These are phyloP conservation scores for Xylaria sp. DNA, from an alignment of 2,329 filamentous ascomycete genomes.

Conservation along the genomic window DNA sequence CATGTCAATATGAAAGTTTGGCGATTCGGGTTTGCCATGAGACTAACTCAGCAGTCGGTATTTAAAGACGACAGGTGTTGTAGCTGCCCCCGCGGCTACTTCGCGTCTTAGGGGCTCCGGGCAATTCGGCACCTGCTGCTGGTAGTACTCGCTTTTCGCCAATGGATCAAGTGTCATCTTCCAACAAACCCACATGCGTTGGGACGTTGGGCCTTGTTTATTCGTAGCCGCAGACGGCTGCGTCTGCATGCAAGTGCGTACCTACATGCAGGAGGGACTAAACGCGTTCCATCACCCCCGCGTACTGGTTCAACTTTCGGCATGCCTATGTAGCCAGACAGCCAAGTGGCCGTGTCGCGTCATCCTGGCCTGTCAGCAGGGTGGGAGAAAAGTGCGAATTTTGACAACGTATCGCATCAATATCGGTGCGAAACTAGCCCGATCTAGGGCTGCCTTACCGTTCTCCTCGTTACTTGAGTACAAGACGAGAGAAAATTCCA, in stretches of 20 bases:
- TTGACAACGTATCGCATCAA: background rate
- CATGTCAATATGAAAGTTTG: background rate
- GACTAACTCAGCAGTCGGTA: background rate
- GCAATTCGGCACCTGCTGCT: background rate
- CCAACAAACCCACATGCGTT: background rate
- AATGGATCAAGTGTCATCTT: conserved; percentile 2
- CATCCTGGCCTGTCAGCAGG: background rate
- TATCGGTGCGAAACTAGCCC: background rate
- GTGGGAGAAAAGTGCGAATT: background rate
- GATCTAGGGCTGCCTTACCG: background rate
- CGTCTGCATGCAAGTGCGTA: conserved; percentile 13
- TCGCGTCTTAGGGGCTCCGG: background rate
- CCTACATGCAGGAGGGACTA: conserved; percentile 7
- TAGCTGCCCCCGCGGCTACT: background rate
- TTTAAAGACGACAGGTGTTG: background rate
- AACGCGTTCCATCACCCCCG: background rate
- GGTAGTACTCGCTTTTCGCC: background rate
- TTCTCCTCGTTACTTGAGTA: background rate
- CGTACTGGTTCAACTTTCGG: background rate
- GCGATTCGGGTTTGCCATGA: background rate
- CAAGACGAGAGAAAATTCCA: background rate
- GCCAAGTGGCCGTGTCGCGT: background rate
- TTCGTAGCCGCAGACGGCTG: conserved; percentile 5
- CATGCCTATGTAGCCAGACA: background rate
- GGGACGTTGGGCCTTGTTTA: conserved; percentile 2